Conservation (phyloP, 169 alveolate genomes). For the Plasmodium gonderi region DNA sequence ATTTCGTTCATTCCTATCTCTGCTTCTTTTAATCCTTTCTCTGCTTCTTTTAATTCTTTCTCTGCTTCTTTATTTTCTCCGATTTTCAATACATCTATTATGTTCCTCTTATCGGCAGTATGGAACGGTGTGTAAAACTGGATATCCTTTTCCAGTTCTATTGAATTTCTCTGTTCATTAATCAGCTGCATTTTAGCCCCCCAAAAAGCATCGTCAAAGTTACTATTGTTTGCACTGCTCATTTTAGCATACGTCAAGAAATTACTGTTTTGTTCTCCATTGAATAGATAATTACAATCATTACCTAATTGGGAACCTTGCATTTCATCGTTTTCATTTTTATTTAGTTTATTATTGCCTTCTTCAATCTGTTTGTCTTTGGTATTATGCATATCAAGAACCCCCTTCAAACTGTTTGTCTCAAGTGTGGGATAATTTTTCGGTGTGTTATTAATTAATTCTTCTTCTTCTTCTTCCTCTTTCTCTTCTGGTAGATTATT, state of each 20-base stretch:
- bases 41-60: too few relatives aligned
- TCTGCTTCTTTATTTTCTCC: not conserved
- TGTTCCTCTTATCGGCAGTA: not conserved
- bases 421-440: not conserved
- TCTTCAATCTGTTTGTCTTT: not conserved
- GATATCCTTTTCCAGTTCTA: not conserved
- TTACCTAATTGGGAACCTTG: not conserved
- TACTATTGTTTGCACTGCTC: not conserved
- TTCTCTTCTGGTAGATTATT: not conserved
- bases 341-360: not conserved
- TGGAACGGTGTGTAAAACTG: not conserved
- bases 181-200: not conserved
- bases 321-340: not conserved
- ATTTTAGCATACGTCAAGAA: not conserved
- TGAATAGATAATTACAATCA: not conserved
- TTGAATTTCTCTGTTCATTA: not conserved
- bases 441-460: not conserved
- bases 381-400: not conserved
- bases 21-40: too few relatives aligned
- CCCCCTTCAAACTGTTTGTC: not conserved
- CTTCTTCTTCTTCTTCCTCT: not conserved
- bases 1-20: too few relatives aligned
- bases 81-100: not conserved
- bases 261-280: not conserved
- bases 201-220: not conserved